Conservation (phyloP, 2,329 filamentous ascomycete species). For the Cladophialophora carrionii region DNA sequence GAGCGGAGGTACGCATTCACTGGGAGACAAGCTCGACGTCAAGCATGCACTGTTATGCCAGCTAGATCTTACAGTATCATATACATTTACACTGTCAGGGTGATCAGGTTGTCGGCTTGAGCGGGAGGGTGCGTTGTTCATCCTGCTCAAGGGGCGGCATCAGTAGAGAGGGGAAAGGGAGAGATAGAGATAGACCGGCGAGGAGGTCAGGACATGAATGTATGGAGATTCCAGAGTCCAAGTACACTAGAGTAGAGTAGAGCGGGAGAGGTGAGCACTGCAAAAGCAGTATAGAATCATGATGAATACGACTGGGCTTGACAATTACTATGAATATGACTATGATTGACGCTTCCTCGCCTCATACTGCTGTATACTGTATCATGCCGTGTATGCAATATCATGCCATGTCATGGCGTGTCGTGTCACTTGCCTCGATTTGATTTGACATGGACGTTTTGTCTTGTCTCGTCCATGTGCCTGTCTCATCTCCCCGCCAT, state of each 20-base stretch:
- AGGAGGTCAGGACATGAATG: no score
- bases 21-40: neutral
- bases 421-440: neutral
- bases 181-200: neutral
- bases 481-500: no score
- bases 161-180: neutral
- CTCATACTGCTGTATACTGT: neutral
- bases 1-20: conserved; percentile 18
- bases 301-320: neutral
- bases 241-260: neutral
- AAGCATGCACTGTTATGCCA: neutral
- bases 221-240: no score
- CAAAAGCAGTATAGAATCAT: neutral
- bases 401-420: no score
- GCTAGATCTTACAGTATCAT: neutral
- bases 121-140: no score
- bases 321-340: neutral
- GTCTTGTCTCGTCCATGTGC: no score
- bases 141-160: neutral
- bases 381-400: neutral
- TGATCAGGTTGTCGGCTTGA: neutral
- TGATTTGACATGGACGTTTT: no score
- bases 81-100: neutral
- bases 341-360: neutral
- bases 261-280: neutral